Percentiles rank a stretch among this genome's conserved stretches.
These are phyloP conservation scores for Schizophyllum commune DNA, from an alignment of 1,284 basidiomycete species.

Conservation along the genomic window DNA sequence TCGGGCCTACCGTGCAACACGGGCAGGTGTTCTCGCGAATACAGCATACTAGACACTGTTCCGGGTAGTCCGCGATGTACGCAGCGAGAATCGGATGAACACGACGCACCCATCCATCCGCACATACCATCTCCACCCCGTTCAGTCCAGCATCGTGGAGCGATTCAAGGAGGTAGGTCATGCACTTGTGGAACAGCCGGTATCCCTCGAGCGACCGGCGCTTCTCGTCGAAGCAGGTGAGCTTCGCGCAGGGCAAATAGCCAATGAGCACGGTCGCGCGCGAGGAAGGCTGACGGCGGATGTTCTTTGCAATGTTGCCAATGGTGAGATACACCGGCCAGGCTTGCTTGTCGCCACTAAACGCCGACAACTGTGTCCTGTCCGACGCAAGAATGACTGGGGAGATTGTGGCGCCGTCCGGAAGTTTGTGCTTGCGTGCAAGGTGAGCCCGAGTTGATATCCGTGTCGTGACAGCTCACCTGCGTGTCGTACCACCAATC, in stretches of 20 bases:
- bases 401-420: conserved; percentile 22
- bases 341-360: conserved; percentile 24
- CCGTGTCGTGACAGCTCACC: conserved; percentile 17
- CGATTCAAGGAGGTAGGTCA: conserved; percentile 18
- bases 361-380: conserved; percentile 22
- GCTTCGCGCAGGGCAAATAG: conserved; percentile 28
- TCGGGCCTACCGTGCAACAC: conserved; percentile 12
- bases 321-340: conserved; percentile 33
- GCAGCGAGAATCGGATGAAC: conserved; percentile 20
- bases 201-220: conserved; percentile 18
- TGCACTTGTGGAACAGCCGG: conserved; percentile 32
- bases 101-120: conserved; percentile 9
- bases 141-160: conserved; percentile 13
- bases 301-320: conserved; percentile 29
- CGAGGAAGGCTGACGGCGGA: conserved; percentile 24
- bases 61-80: conserved; percentile 22
- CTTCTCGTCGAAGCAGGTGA: conserved; percentile 23
- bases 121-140: conserved; percentile 18
- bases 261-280: conserved; percentile 28
- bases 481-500: conserved; percentile 33
- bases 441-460: background rate
- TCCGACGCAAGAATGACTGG: conserved; percentile 27
- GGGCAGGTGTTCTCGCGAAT: background rate
- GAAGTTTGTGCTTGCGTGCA: background rate
- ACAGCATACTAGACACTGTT: conserved; percentile 18